These are phyloP conservation scores for Pythium plurisporium DNA, from an alignment of 352 stramenopile genomes.

Conservation along the genomic window DNA sequence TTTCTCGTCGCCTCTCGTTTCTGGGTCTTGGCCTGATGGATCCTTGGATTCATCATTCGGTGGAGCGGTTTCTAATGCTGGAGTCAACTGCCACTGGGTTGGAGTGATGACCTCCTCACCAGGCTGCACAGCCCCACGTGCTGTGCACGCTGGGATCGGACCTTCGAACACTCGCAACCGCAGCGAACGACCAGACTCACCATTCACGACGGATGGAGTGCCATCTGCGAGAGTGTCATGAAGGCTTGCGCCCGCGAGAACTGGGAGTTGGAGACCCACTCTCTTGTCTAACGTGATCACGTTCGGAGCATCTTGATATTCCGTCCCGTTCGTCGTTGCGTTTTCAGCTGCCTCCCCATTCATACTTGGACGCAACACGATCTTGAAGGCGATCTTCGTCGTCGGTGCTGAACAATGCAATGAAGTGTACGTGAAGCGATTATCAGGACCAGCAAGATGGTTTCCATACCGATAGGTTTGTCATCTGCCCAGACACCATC, in stretches of 20 bases:
- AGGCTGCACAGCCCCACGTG: not conserved
- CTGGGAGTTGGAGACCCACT: not conserved
- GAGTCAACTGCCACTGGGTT: constrained; percentile 27
- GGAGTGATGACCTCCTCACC: not conserved
- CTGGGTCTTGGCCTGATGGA: not conserved
- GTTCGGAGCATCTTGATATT: constrained; percentile 6
- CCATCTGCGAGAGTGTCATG: not conserved
- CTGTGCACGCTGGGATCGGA: not conserved
- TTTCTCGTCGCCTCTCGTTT: not conserved
- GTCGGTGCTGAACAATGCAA: not conserved
- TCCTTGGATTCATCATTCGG: not conserved
- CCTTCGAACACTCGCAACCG: constrained; percentile 41
- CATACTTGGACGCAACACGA: not conserved
- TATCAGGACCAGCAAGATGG: no score
- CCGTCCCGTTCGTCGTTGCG: not conserved
- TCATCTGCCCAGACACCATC: constrained; percentile 18
- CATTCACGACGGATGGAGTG: constrained; percentile 13
- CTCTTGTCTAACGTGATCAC: constrained; percentile 17
- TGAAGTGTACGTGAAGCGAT: not conserved
- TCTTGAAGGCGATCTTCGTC: constrained; percentile 11
- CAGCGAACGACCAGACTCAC: constrained; percentile 34
- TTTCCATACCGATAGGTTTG: constrained; percentile 4
- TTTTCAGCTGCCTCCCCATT: not conserved
- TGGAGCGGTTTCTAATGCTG: not conserved
- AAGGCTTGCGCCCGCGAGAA: constrained; percentile 3